Percentiles rank a stretch among this genome's conserved stretches.
Conservation (phyloP, 257 asterid species). For the Scutellaria baicalensis region DNA sequence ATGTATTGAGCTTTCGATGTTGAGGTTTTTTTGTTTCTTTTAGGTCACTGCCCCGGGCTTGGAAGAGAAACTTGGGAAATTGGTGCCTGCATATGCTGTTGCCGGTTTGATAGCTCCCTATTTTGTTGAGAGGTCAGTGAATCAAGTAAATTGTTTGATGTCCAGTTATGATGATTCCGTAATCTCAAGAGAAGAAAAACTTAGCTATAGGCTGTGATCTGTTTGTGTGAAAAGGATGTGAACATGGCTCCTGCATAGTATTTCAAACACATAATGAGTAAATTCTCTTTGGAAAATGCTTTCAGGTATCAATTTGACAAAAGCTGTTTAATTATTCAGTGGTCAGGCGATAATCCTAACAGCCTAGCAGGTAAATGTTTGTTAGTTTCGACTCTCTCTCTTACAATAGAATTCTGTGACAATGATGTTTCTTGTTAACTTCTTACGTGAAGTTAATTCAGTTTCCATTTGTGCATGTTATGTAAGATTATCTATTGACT, state of each 20-base stretch:
- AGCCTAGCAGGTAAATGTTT: constrained; percentile 75
- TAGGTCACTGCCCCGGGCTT: constrained; percentile 87
- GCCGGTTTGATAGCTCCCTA: constrained; percentile 67
- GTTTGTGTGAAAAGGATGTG: no score
- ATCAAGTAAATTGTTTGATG: not conserved
- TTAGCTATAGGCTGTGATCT: not conserved
- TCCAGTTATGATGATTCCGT: not conserved
- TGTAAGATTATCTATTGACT: not conserved
- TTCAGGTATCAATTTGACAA: constrained; percentile 76
- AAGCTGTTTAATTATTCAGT: constrained; percentile 65
- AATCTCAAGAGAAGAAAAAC: not conserved
- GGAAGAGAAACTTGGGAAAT: constrained; percentile 73
- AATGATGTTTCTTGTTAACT: not conserved
- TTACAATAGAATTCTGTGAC: not conserved
- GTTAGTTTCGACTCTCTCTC: not conserved
- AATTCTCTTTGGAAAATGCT: constrained; percentile 15
- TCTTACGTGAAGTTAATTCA: not conserved
- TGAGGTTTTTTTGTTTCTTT: not conserved
- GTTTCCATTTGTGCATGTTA: not conserved
- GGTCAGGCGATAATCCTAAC: constrained; percentile 99
- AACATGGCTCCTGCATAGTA: not conserved
- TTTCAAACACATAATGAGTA: not conserved
- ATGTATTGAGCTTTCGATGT: not conserved
- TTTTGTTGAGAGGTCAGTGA: constrained; percentile 63
- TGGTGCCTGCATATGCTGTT: constrained; percentile 82